Evolutionary conservation across 495 filamentous ascomycete species (phyloP).

Genomic region (Cercophora sp.): DNA sequence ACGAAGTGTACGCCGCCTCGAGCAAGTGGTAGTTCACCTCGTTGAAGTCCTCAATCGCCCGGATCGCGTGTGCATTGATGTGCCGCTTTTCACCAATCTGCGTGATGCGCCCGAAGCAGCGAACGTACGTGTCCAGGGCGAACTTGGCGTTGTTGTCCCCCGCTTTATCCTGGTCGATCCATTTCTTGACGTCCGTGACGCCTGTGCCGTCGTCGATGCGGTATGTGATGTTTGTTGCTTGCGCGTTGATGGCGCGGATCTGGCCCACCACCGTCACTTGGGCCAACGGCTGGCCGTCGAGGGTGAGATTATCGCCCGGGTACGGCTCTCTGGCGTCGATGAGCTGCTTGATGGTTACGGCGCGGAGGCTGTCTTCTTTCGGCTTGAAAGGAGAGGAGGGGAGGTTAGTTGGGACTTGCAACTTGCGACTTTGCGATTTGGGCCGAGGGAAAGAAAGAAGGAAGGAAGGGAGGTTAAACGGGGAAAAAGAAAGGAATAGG

Average conservation of each 20-base stretch:
- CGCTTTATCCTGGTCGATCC: slow-evolving; percentile 63
- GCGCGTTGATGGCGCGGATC: slow-evolving; percentile 78
- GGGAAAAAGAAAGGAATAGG: not conserved
- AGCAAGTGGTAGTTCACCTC: slow-evolving; percentile 87
- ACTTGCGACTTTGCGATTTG: too few relatives aligned
- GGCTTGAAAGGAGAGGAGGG: not conserved
- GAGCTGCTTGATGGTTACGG: slow-evolving; percentile 92
- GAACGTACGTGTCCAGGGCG: slow-evolving; percentile 68
- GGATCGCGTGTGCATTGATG: slow-evolving; percentile 75
- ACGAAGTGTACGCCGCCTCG: slow-evolving; percentile 80
- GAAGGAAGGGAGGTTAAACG: too few relatives aligned
- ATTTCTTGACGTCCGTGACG: slow-evolving; percentile 86
- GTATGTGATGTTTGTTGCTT: slow-evolving; percentile 88
- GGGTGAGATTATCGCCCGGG: slow-evolving; percentile 65
- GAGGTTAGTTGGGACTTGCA: too few relatives aligned
- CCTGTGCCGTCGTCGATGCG: slow-evolving; percentile 94
- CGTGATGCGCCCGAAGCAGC: slow-evolving; percentile 76
- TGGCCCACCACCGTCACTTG: slow-evolving; percentile 84
- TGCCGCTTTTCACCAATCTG: slow-evolving; percentile 73
- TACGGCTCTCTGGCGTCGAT: slow-evolving; percentile 72
- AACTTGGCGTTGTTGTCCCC: slow-evolving; percentile 37
- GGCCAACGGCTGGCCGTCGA: slow-evolving; percentile 64
- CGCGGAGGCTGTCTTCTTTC: slow-evolving; percentile 68
- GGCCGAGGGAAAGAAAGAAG: too few relatives aligned
- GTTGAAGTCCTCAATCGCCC: slow-evolving; percentile 77